These are phyloP conservation scores for Nidularia pulvinata DNA, from an alignment of 768 basidiomycete species.

Conservation along the genomic window DNA sequence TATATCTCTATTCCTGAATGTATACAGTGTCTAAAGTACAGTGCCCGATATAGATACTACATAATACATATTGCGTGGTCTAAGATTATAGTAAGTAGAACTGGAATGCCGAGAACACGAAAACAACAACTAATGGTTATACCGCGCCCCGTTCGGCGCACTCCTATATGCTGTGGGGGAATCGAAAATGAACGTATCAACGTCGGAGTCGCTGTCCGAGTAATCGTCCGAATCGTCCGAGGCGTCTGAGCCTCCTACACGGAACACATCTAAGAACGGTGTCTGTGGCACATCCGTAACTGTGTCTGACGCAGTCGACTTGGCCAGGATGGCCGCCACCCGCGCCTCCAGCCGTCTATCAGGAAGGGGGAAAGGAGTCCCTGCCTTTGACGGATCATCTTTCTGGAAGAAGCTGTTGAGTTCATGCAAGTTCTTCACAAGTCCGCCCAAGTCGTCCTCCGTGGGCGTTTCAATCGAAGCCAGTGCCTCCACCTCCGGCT, in stretches of 20 bases:
- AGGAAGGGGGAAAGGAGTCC: conserved; percentile 36
- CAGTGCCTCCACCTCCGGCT: conserved; percentile 55
- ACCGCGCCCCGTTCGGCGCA: conserved; percentile 44
- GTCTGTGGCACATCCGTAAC: conserved; percentile 67
- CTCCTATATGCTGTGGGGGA: conserved; percentile 42
- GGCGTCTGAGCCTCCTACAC: conserved; percentile 43
- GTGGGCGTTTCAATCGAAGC: conserved; percentile 36
- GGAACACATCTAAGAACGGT: conserved; percentile 80
- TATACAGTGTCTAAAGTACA: too few relatives aligned
- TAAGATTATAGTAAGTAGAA: conserved; percentile 3
- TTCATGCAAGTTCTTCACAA: conserved; percentile 79
- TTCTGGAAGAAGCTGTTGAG: conserved; percentile 75
- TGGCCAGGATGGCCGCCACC: conserved; percentile 81
- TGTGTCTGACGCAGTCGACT: conserved; percentile 60
- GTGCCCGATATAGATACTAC: conserved; percentile 1
- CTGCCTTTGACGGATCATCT: conserved; percentile 26
- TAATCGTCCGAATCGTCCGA: conserved; percentile 50
- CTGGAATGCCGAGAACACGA: conserved; percentile 3
- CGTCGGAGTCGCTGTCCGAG: conserved; percentile 47
- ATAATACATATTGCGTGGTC: conserved; percentile 10
- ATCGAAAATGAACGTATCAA: conserved; percentile 67
- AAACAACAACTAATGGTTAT: conserved; percentile 20
- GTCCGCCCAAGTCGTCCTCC: conserved; percentile 73
- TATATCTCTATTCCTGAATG: too few relatives aligned
- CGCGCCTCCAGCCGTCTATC: conserved; percentile 71